phyloP scores from a whole-genome alignment of 1,284 basidiomycete genomes.

The Bothia castanella region DNA sequence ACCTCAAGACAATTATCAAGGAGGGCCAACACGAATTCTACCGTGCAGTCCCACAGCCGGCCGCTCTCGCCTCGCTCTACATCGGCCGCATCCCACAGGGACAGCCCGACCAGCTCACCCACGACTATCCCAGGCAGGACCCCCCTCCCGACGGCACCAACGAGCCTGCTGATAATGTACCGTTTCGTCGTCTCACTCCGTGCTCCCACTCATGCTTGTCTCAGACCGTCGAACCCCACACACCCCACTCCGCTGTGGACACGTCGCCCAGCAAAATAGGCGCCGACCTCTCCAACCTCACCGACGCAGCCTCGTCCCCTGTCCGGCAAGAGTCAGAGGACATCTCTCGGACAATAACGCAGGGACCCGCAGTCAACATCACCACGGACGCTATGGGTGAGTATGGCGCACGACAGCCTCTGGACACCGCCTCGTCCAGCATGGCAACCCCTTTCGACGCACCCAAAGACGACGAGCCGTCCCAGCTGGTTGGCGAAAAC shows the following conservation, averaged over 20 bases:
- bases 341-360: neutral
- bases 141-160: constrained; percentile 8
- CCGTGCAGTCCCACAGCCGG: constrained; percentile 59
- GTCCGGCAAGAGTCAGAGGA: constrained; percentile 15
- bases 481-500: constrained; percentile 13
- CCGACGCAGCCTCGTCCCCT: neutral
- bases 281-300: constrained; percentile 7
- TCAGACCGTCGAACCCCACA: constrained; percentile 16
- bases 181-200: neutral
- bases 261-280: constrained; percentile 15
- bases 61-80: constrained; percentile 58
- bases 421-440: constrained; percentile 13
- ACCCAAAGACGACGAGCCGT: constrained; percentile 21
- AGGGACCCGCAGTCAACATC: constrained; percentile 9
- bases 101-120: constrained; percentile 22
- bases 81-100: constrained; percentile 40
- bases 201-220: constrained; percentile 7
- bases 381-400: constrained; percentile 23
- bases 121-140: constrained; percentile 6
- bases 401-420: constrained; percentile 16
- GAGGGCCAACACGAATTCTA: constrained; percentile 67
- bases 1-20: constrained; percentile 67
- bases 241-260: constrained; percentile 17
- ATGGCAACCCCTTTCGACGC: constrained; percentile 12
- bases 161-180: constrained; percentile 31